phyloP scores from a whole-genome alignment of 2,329 filamentous ascomycete genomes.

The Cladosporium sp. region DNA sequence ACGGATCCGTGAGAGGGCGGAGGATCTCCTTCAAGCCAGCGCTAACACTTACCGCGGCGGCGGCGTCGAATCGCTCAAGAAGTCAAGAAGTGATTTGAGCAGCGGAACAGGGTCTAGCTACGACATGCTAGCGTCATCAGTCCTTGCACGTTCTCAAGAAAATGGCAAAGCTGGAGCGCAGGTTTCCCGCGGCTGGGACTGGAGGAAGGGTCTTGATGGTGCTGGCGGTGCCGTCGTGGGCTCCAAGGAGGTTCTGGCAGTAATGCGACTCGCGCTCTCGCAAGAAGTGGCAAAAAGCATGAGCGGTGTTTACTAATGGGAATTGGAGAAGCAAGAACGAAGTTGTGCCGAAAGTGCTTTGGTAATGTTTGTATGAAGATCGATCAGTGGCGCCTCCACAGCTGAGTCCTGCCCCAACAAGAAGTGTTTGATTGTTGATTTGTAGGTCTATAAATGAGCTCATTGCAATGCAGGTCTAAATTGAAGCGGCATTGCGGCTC shows the following conservation, averaged over 20 bases:
- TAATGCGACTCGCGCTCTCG: constrained; percentile 69
- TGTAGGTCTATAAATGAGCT: no score
- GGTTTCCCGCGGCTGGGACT: constrained; percentile 61
- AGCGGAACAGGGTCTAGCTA: constrained; percentile 23
- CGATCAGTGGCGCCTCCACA: no score
- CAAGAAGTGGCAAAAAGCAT: constrained; percentile 68
- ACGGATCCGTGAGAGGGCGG: constrained; percentile 27
- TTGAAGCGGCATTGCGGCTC: no score
- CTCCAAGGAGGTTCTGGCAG: constrained; percentile 66
- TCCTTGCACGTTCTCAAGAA: constrained; percentile 24
- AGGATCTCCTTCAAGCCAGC: constrained; percentile 24
- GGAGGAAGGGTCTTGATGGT: constrained; percentile 48
- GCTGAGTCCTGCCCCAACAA: no score
- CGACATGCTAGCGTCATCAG: constrained; percentile 27
- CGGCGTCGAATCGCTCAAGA: constrained; percentile 6
- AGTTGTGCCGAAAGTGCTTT: no score
- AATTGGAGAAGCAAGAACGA: no score
- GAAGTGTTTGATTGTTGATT: no score
- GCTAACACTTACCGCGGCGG: constrained; percentile 21
- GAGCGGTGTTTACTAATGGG: constrained; percentile 26
- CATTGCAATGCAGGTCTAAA: no score
- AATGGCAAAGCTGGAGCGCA: constrained; percentile 22
- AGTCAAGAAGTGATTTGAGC: constrained; percentile 20
- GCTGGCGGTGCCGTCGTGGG: constrained; percentile 52
- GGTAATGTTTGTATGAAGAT: no score